Evolutionary conservation across 768 basidiomycete species (phyloP).

Genomic region (Melanogaster broomeanus): DNA sequence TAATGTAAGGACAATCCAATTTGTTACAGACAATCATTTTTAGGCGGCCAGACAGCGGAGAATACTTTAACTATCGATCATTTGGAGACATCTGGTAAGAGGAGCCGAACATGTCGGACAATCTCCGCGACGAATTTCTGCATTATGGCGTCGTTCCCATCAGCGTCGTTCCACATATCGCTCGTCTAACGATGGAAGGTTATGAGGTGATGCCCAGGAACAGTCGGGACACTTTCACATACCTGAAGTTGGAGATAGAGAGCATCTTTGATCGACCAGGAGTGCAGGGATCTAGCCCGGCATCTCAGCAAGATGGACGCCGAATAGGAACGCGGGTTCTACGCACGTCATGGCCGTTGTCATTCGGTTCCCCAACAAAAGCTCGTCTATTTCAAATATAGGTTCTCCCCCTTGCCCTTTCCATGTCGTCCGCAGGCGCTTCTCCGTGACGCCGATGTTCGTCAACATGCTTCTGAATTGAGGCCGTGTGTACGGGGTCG

Average conservation of each 20-base stretch:
- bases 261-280: not conserved
- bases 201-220: not conserved
- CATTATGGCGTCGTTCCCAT: not conserved
- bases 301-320: not conserved
- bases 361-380: slow-evolving; percentile 4
- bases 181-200: not conserved
- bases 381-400: not conserved
- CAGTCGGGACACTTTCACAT: not conserved
- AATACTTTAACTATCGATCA: too few relatives aligned
- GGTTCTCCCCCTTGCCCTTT: not conserved
- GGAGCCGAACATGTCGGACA: not conserved
- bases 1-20: too few relatives aligned
- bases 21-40: too few relatives aligned
- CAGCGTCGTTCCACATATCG: not conserved
- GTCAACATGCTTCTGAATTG: not conserved
- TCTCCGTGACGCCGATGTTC: not conserved
- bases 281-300: not conserved
- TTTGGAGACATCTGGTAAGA: not conserved
- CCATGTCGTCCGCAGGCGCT: not conserved
- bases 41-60: too few relatives aligned
- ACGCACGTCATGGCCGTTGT: slow-evolving; percentile 1
- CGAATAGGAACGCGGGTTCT: not conserved
- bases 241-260: not conserved
- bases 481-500: not conserved
- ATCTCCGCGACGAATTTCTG: not conserved